A percentile compares a stretch with the other conserved stretches of the same genome.
These are phyloP conservation scores for Penicillium cataractarum DNA, from an alignment of 495 filamentous ascomycete species.

Conservation along the genomic window DNA sequence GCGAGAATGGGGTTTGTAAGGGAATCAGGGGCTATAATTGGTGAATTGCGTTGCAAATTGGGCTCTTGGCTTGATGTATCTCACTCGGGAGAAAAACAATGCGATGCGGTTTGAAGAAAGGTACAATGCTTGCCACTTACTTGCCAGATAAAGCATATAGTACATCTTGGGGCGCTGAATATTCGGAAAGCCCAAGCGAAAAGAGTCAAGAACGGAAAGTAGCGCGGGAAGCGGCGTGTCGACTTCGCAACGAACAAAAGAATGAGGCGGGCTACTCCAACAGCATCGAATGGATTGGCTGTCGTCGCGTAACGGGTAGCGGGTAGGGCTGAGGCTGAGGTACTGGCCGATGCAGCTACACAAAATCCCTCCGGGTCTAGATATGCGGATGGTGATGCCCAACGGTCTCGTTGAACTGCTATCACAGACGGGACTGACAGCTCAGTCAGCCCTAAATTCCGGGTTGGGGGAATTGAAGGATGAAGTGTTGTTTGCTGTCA, in stretches of 20 bases:
- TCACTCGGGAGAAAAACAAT: neutral
- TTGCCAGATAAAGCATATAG: slow-evolving; percentile 70
- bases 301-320: slow-evolving; percentile 11
- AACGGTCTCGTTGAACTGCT: slow-evolving; percentile 26
- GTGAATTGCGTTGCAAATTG: neutral
- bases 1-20: neutral
- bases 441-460: neutral
- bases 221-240: slow-evolving; percentile 21
- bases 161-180: slow-evolving; percentile 50
- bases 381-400: slow-evolving; percentile 41
- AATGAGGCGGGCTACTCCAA: slow-evolving; percentile 36
- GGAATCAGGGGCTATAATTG: slow-evolving; percentile 23
- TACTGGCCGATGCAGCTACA: slow-evolving; percentile 16
- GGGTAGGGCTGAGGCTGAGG: slow-evolving; percentile 29
- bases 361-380: neutral
- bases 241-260: slow-evolving; percentile 30
- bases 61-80: neutral
- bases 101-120: neutral
- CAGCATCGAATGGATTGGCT: slow-evolving; percentile 37
- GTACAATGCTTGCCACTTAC: slow-evolving; percentile 47
- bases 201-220: slow-evolving; percentile 18
- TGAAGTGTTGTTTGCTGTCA: slow-evolving; percentile 2
- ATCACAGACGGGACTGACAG: slow-evolving; percentile 2
- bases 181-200: neutral
- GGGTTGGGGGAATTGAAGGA: neutral